These are phyloP conservation scores for Canavalia ensiformis DNA, from an alignment of 306 rosid species.

Conservation along the genomic window DNA sequence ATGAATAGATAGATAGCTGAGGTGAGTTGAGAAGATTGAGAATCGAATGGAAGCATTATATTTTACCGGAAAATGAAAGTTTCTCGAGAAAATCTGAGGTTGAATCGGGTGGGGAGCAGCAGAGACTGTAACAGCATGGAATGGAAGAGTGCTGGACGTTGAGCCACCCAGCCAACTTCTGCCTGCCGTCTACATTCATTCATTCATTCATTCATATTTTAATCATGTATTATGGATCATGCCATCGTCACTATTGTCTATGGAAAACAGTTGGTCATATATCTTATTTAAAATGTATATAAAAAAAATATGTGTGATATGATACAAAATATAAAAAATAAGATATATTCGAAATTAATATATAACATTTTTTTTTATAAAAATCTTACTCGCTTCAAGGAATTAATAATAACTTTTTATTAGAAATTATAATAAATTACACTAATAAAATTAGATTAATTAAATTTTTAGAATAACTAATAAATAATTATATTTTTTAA, in stretches of 20 bases:
- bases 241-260: background rate
- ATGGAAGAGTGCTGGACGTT: constrained; percentile 31
- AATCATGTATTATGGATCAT: background rate
- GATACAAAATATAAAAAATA: too few species aligned
- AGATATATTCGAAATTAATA: too few species aligned
- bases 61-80: constrained; percentile 57
- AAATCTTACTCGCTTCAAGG: too few species aligned
- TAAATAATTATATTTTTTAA: too few species aligned
- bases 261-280: too few species aligned
- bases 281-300: too few species aligned
- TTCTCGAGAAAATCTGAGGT: constrained; percentile 16
- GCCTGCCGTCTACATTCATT: constrained; percentile 18
- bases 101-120: background rate
- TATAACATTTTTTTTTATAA: too few species aligned
- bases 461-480: too few species aligned
- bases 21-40: background rate
- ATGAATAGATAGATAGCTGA: background rate
- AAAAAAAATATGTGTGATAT: too few species aligned
- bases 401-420: too few species aligned
- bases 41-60: background rate
- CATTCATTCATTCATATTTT: constrained; percentile 7
- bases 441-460: too few species aligned
- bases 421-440: too few species aligned
- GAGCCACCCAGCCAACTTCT: background rate
- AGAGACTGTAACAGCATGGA: constrained; percentile 51